A percentile compares a stretch with the other conserved stretches of the same genome.
Evolutionary conservation across 495 filamentous ascomycete genomes (phyloP).

Genomic region (Podospora pseudopauciseta): DNA sequence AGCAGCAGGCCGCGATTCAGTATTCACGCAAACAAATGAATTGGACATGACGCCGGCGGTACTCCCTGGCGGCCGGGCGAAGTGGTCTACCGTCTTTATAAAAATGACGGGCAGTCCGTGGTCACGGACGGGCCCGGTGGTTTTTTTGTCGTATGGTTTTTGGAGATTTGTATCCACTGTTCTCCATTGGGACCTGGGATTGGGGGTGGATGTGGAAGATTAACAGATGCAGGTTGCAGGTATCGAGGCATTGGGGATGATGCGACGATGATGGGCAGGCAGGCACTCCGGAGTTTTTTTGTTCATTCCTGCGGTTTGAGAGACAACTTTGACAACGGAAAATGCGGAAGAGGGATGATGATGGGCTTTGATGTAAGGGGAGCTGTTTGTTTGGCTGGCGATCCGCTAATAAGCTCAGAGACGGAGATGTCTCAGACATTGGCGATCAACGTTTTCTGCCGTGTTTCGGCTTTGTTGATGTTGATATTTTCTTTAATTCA

Average conservation of each 20-base stretch:
- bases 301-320: background rate
- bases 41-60: background rate
- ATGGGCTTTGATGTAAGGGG: background rate
- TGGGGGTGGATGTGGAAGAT: slow-evolving; percentile 11
- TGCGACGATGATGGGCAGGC: background rate
- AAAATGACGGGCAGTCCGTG: slow-evolving; percentile 10
- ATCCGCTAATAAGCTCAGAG: background rate
- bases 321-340: background rate
- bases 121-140: slow-evolving; percentile 15
- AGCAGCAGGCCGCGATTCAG: background rate
- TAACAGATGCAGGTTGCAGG: slow-evolving; percentile 12
- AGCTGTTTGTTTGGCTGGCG: background rate
- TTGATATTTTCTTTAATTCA: background rate
- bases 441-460: background rate
- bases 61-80: background rate
- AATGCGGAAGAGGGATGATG: too few relatives aligned
- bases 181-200: slow-evolving; percentile 19
- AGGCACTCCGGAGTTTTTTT: background rate
- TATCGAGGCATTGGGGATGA: slow-evolving; percentile 5
- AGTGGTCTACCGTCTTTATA: background rate
- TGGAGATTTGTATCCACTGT: slow-evolving; percentile 6
- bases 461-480: background rate
- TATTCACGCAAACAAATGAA: background rate
- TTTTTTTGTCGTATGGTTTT: slow-evolving; percentile 15
- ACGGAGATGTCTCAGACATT: slow-evolving; percentile 5